phyloP scores from a whole-genome alignment of 768 basidiomycete genomes.

The Xerocomus potaroensis region DNA sequence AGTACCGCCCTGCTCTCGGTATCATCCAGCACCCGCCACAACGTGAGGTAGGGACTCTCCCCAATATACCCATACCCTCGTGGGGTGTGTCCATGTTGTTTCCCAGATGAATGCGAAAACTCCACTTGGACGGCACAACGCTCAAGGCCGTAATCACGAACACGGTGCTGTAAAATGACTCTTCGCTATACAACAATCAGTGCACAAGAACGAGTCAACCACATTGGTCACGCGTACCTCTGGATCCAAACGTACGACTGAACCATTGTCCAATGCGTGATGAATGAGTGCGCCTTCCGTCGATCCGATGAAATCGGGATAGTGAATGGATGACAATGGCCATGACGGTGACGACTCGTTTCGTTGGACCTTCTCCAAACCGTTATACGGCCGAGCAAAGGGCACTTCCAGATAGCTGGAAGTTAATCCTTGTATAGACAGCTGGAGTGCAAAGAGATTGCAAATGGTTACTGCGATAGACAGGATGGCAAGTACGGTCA shows the following conservation, averaged over 20 bases:
- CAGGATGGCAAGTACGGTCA: slow-evolving; percentile 13
- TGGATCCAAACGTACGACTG: slow-evolving; percentile 19
- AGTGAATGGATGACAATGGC: slow-evolving; percentile 19
- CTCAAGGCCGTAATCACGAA: slow-evolving; percentile 24
- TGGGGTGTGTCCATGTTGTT: slow-evolving; percentile 1
- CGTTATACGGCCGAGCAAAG: slow-evolving; percentile 19
- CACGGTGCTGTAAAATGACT: slow-evolving; percentile 19
- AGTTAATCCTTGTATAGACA: background rate
- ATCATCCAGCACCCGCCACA: slow-evolving; percentile 18
- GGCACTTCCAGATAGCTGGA: slow-evolving; percentile 6
- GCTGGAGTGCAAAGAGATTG: slow-evolving; percentile 17
- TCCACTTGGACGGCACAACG: slow-evolving; percentile 13
- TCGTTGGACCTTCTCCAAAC: slow-evolving; percentile 20
- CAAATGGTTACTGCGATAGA: slow-evolving; percentile 19
- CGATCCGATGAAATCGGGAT: slow-evolving; percentile 20
- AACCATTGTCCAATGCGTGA: slow-evolving; percentile 14
- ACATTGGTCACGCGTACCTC: slow-evolving; percentile 6
- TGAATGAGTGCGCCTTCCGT: slow-evolving; percentile 9
- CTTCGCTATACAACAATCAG: slow-evolving; percentile 8
- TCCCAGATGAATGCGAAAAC: slow-evolving; percentile 1
- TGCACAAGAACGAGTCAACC: too few species aligned
- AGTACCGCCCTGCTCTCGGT: slow-evolving; percentile 5
- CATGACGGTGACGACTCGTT: slow-evolving; percentile 28
- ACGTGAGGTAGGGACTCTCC: slow-evolving; percentile 9
- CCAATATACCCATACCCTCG: slow-evolving; percentile 16